Evolutionary conservation across 495 filamentous ascomycete species (phyloP).

Genomic region (Penicillium coffeae): DNA sequence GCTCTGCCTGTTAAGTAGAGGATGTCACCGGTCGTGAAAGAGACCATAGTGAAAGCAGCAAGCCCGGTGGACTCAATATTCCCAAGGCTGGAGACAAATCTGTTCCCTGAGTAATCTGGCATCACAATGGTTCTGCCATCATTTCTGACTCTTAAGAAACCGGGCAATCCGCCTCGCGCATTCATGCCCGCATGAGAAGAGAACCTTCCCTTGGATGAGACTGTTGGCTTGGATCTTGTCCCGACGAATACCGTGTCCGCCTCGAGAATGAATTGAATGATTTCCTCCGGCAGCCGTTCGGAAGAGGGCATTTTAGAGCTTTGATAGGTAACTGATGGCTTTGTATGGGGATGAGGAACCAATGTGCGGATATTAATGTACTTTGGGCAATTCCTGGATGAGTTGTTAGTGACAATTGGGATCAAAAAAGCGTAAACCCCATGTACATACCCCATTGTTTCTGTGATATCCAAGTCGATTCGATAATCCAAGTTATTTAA

Average conservation of each 20-base stretch:
- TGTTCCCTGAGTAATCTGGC: constrained; percentile 18
- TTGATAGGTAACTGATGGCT: constrained; percentile 1
- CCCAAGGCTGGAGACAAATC: constrained; percentile 15
- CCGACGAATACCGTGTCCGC: constrained; percentile 15
- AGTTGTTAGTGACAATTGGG: background rate
- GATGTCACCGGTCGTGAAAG: constrained; percentile 15
- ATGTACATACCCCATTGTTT: constrained; percentile 9
- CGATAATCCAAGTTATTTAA: constrained; percentile 1
- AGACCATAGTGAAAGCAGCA: constrained; percentile 13
- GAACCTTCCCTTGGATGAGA: background rate
- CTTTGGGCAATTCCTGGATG: constrained; percentile 18
- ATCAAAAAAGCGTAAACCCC: background rate
- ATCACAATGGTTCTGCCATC: constrained; percentile 15
- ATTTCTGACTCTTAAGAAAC: constrained; percentile 14
- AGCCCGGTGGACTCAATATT: constrained; percentile 15
- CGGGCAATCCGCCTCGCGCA: constrained; percentile 13
- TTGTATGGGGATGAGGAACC: constrained; percentile 7
- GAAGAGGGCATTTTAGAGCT: background rate
- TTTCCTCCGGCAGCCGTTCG: constrained; percentile 11
- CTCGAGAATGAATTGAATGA: constrained; percentile 11
- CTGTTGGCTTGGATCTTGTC: constrained; percentile 2
- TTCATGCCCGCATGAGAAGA: constrained; percentile 19
- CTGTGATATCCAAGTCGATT: constrained; percentile 7
- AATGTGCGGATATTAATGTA: constrained; percentile 20
- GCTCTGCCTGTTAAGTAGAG: constrained; percentile 16